Evolutionary conservation across 352 stramenopile genomes (phyloP), one percentile per base, ranked within the genome.

Genomic region (Saprolegnia parasitica): DNA sequence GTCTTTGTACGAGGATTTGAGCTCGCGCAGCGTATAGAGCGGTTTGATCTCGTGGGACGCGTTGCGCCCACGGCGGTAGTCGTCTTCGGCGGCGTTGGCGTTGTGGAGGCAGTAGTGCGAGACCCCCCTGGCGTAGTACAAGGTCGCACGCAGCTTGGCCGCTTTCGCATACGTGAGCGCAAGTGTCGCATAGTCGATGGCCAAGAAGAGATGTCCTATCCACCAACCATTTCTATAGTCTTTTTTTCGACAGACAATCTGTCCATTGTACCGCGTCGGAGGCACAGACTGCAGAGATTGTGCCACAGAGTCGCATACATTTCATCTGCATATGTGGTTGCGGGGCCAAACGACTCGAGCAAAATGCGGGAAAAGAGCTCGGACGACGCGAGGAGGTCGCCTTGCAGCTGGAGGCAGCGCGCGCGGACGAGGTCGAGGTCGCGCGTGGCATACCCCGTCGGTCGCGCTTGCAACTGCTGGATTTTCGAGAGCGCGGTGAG

Each of bases 131-230:
- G 16, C 16, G 40, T 58, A 70, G 54, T 61, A 70, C n/a, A 70
- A n/a, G 18, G 63, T 61, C 21, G 63, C 63, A 11, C 63, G 63
- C 16, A 70, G 20, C 0, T 52, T 16, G 10, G 55, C 15, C 20
- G 62, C 15, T 39, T 70, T 70, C 46, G 63, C 63, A 18, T 70
- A 70, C 20, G 63, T 70, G 9, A 70, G 47, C 4, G 63, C 63
- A 5, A 70, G 21, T 8, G 63, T 70, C 42, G 45, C 13, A 39
- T 70, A 70, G 18, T 70, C 63, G 23, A 70, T 62, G 20, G n/a
- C 24, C 8, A 70, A 32, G 16, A n/a, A 54, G 37, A 70, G 26
- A 52, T 62, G 63, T 10, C 63, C 49, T 70, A 56, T 1, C 5
- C n/a, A 21, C 24, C n/a, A 58, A 16, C 39, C 52, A 60, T 16